phyloP scores from a whole-genome alignment of 164 flowering plant species.

The Berberis thunbergii region DNA sequence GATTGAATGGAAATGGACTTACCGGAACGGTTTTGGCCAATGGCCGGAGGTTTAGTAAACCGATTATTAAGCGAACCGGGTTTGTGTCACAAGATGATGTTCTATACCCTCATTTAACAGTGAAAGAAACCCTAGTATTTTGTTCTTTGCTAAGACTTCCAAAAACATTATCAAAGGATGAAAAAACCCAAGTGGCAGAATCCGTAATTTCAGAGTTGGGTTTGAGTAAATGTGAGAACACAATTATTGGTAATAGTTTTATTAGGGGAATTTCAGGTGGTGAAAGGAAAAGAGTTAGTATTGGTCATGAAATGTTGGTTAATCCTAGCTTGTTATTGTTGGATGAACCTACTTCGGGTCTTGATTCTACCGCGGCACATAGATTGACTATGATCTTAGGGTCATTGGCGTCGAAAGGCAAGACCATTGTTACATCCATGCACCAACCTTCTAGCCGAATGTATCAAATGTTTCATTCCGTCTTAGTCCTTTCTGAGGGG shows the following conservation, averaged over 20 bases:
- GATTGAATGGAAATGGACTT: slow-evolving; percentile 36
- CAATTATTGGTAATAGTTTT: slow-evolving; percentile 3
- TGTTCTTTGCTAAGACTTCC: slow-evolving; percentile 67
- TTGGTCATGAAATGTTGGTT: slow-evolving; percentile 9
- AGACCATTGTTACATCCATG: slow-evolving; percentile 66
- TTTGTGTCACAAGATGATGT: slow-evolving; percentile 87
- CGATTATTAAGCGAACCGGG: slow-evolving; percentile 42
- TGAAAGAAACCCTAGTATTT: slow-evolving; percentile 68
- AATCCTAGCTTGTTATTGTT: slow-evolving; percentile 8
- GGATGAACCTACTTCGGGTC: slow-evolving; percentile 44
- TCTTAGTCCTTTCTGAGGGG: slow-evolving; percentile 72
- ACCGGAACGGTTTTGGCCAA: slow-evolving; percentile 66
- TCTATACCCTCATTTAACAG: slow-evolving; percentile 82
- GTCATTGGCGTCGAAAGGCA: slow-evolving; percentile 58
- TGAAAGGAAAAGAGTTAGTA: slow-evolving; percentile 11
- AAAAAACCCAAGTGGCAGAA: slow-evolving; percentile 2
- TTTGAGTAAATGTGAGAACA: slow-evolving; percentile 7
- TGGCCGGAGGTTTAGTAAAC: slow-evolving; percentile 22
- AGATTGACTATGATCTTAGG: slow-evolving; percentile 46
- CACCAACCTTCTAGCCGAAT: slow-evolving; percentile 93
- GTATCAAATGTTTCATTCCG: slow-evolving; percentile 61
- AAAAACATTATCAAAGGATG: slow-evolving; percentile 11
- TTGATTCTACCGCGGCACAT: slow-evolving; percentile 82
- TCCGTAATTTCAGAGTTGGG: slow-evolving; percentile 7
- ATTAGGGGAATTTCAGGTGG: slow-evolving; percentile 12